Base-by-base conservation (phyloP, 2,329 filamentous ascomycete species). In the Xylariaceae sp. region DNA sequence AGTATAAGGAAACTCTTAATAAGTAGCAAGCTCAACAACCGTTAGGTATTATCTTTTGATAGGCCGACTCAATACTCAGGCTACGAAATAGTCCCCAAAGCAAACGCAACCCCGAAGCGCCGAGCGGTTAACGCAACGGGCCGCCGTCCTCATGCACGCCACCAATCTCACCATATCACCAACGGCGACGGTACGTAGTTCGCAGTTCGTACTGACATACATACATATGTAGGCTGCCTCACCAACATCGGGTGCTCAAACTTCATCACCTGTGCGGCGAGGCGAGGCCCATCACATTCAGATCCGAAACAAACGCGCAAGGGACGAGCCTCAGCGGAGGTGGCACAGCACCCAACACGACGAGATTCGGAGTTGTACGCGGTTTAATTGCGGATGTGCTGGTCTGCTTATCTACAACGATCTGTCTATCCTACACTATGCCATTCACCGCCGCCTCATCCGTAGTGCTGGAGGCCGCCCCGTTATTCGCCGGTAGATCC, bases 381-480 rank as follows among this genome's bases (percentile, higher is more conserved):
- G 18, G 22, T 34, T 12, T 18, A 22, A 41, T 15, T 10, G 36
- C 22, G 26, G n/a, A 29, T 21, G 18, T 40, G n/a, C n/a, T n/a
- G 51, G 41, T 34, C 32, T 40, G 26, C 29, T 22, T 26, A 47
- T 51, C 50, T 54, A 54, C 43, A 48, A 47, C 16, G 32, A 54
- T 49, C 37, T 51, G 26, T 56, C 36, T 53, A 54, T 49, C 54
- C 55, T 60, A 59, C 19, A 56, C 44, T 58, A 61, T 49, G 57
- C 58, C 57, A 53, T 63, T 60, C 49, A 26, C 45, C 32, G 59
- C 53, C 49, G 57, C 61, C 52, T 57, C 58, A 49, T 57, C 51
- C 47, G 49, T 50, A 16, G 57, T 47, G 37, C 59, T 63, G 43
- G 64, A 60, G 49, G 63, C 64, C 40, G 56, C 64, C 39, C 53